Base-by-base conservation (phyloP, 495 filamentous ascomycete genomes). In the Haplographium delicatum region DNA sequence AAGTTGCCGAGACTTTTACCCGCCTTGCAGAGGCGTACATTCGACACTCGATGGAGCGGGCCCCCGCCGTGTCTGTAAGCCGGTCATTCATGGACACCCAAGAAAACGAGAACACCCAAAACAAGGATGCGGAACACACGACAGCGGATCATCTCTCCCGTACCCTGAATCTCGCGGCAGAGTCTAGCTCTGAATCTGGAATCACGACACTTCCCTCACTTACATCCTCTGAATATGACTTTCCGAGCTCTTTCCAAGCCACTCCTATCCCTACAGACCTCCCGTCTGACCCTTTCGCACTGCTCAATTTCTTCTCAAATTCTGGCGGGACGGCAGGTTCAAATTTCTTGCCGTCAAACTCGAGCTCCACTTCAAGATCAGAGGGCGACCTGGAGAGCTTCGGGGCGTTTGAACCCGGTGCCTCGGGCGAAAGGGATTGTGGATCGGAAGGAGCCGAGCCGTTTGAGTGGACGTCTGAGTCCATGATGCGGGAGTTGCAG, bases 1-100 rank as follows among this genome's bases (percentile, higher is more conserved):
- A 42, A 33, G 39, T 50, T n/a, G 47, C 47, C 3, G 47, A 50
- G 9, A 50, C 35, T 4, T 42, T 50, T 18, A 43, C 34, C 9
- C 11, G 19, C 1, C 23, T 50, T 23, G 47, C 47, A 5, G 34
- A 50, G 24, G 39, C 47, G 1, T 50, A 42, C n/a, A 28, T 50
- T 1, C 33, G 47, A 9, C 22, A 50, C 18, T 41, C 39, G 1
- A 50, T 50, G 47, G 3, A 42, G 24, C 10, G 8, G n/a, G 10
- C 11, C n/a, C 43, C 15, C 15, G 28, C 37, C 10, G 9, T 18
- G 2, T 1, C 37, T 9, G 19, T 15, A 40, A n/a, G n/a, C n/a
- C n/a, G n/a, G n/a, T n/a, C n/a, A n/a, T n/a, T n/a, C 10, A 40
- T 20, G 6, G 8, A 16, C 8, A 39, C 8, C 5, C 35, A 11